Percentiles rank a stretch among this genome's conserved stretches.
Conservation (phyloP, 805 yeast species). For the Candida silvicultrix region DNA sequence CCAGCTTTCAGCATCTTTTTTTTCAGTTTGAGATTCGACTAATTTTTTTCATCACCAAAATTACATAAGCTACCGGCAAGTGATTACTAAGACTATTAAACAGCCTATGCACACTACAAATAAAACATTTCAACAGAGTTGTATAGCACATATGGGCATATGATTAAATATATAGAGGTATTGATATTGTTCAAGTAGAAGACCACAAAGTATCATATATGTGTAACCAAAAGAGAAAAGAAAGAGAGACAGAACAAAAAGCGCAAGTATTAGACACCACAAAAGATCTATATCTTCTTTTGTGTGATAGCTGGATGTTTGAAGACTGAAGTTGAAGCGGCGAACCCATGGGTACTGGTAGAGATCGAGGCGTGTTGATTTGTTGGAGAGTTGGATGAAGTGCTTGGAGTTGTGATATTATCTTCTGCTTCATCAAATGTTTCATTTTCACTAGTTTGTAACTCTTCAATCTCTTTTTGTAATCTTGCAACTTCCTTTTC, state of each 20-base stretch:
- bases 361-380: background rate
- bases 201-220: too few relatives aligned
- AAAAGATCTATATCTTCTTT: background rate
- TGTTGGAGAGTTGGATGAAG: background rate
- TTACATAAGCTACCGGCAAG: background rate
- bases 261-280: too few relatives aligned
- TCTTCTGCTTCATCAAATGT: background rate
- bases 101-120: background rate
- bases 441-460: constrained; percentile 31
- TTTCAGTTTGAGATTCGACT: background rate
- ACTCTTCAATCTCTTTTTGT: constrained; percentile 60
- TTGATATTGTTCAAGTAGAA: too few relatives aligned
- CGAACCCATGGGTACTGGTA: background rate
- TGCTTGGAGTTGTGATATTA: background rate
- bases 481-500: constrained; percentile 77
- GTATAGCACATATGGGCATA: too few relatives aligned
- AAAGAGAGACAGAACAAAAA: too few relatives aligned
- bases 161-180: too few relatives aligned
- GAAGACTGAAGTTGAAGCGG: background rate
- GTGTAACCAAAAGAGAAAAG: too few relatives aligned
- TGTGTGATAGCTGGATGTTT: background rate
- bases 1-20: background rate
- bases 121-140: too few relatives aligned
- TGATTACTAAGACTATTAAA: background rate
- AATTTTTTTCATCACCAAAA: background rate